Evolutionary conservation across 805 yeast genomes (phyloP).

Genomic region (Yamadazyma paraphyllophila): DNA sequence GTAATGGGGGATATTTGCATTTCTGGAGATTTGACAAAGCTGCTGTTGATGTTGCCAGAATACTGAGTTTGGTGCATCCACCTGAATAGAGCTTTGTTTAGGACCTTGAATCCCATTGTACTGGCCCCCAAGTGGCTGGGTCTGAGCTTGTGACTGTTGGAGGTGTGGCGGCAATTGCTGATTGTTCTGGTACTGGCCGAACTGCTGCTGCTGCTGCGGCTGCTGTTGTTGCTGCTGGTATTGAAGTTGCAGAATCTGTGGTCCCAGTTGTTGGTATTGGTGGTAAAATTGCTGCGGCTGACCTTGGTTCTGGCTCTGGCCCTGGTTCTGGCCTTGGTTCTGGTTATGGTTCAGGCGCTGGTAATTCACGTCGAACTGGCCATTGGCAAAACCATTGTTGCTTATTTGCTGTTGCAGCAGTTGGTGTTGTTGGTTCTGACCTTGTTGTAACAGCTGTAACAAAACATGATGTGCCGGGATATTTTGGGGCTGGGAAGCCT

Average conservation of each 20-base stretch:
- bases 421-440: conserved; percentile 22
- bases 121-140: neutral
- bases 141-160: conserved; percentile 1
- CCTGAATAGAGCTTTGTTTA: conserved; percentile 16
- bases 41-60: conserved; percentile 82
- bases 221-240: conserved; percentile 21
- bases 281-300: conserved; percentile 17
- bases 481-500: conserved; percentile 25
- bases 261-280: conserved; percentile 21
- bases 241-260: conserved; percentile 22
- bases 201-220: conserved; percentile 21
- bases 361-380: conserved; percentile 3
- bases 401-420: conserved; percentile 15
- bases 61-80: conserved; percentile 42
- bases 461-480: conserved; percentile 43
- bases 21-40: conserved; percentile 66
- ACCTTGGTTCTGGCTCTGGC: conserved; percentile 9
- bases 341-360: conserved; percentile 1
- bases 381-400: neutral
- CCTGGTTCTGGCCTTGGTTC: neutral
- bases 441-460: conserved; percentile 43
- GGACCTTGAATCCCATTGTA: conserved; percentile 3
- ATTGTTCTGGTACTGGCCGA: conserved; percentile 20
- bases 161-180: conserved; percentile 10
- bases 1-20: conserved; percentile 65